Evolutionary conservation across 345 rosid species (phyloP), one percentile per base, ranked within the genome.

Genomic region (Rubroshorea leprosula): DNA sequence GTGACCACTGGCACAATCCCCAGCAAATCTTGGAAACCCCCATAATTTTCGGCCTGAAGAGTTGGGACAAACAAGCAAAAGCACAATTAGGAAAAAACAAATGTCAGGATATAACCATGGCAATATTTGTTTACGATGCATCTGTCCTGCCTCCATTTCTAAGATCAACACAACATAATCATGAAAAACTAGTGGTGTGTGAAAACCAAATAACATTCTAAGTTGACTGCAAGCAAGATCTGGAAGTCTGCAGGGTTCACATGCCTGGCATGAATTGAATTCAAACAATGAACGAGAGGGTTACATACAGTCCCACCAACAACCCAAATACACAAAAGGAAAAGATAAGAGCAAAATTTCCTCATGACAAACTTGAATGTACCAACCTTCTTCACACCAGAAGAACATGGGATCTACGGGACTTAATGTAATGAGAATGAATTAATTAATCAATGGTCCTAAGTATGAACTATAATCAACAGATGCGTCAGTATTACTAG

Each of bases 1-100:
- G 58, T 86, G 79, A 60, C 92, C 88, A 71, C 74, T 87, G 44
- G 99, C 97, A 71, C 99, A 94, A 71, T 87, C 96, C 55, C 90
- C 85, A 13, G 87, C 84, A 80, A 89, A 83, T 76, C 83, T 75
- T 9, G 99, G 96, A 78, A 89, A 87, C 61, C 81, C 84, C 99
- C 99, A 94, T 20, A 87, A 69, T 67, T 72, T 90, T 70, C 90
- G 58, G 48, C 96, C 99, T 90, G 76, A 63, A 72, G 45, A 68
- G 55, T 29, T 38, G 45, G 17, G 39, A 65, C 16, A 44, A 53
- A 55, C 38, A 50, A 55, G 18, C 38, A 46, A 25, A 4, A 38
- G 1, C 22, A 13, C 23, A 29, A 53, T 17, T 11, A 19, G 21
- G 31, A 23, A 63, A 47, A 13, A 19, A 55, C 17, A 8, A 31